Evolutionary conservation across 768 basidiomycete species (phyloP), one percentile per base, ranked within the genome.

Genomic region (Cystobasidium onofrii): DNA sequence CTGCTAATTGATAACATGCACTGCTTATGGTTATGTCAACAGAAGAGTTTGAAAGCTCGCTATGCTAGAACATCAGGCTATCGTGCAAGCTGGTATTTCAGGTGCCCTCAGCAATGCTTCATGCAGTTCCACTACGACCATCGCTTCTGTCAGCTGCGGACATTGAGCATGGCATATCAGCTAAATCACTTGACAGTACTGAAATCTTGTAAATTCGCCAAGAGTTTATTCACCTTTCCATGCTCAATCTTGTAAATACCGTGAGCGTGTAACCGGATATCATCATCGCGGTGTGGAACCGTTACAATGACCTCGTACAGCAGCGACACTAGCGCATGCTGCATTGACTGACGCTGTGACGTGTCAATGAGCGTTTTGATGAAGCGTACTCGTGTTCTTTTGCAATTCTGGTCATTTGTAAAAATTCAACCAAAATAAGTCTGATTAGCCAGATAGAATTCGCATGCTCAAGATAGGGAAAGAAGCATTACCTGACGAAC

Each of bases 181-280:
- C 36, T 17, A 15, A 33, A 66, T 12, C 10, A n/a, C 7, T 31
- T 57, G 31, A 7, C 61, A 9, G 4, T 31, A 4, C 12, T 36
- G 61, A n/a, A n/a, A n/a, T n/a, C n/a, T n/a, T 31, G n/a, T 4
- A 25, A 63, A 27, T 36, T 10, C 9, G 61, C 23, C 13, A 13
- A 13, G 36, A 29, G 9, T 15, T 43, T 20, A 44, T 25, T 29
- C 41, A 67, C 65, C 65, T 67, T 67, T 29, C 65, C 65, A 52
- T 67, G 41, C 65, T 67, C 46, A 50, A 67, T 67, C 29, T 46
- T 44, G 18, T 33, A 67, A 3, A 67, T 52, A n/a, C 65, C 46
- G 27, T 31, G 4, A 25, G 41, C 65, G 2, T 33, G 65, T 17
- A 44, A 25, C 23, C 65, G 3, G 46, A 52, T 67, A 15, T 67